These are phyloP conservation scores for Monosporozyma yasuniensis DNA, from an alignment of 805 yeast genomes.

Conservation along the genomic window DNA sequence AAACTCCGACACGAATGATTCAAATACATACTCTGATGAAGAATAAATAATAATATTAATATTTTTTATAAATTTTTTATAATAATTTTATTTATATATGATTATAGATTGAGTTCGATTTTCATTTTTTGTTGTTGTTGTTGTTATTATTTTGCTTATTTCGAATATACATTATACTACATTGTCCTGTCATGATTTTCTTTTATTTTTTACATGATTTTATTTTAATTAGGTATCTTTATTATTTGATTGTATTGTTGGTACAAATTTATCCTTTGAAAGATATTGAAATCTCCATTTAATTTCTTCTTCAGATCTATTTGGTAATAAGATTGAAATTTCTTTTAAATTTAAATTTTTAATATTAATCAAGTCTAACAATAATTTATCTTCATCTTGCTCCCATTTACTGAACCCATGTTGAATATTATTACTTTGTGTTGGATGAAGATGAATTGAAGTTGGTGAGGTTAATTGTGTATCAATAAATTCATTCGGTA, in stretches of 20 bases:
- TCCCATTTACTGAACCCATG: conserved; percentile 33
- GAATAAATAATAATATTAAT: not conserved
- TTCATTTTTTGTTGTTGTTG: too few relatives aligned
- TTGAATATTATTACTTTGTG: not conserved
- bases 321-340: conserved; percentile 60
- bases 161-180: not conserved
- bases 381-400: conserved; percentile 60
- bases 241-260: not conserved
- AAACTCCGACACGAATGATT: not conserved
- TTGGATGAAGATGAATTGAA: not conserved
- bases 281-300: conserved; percentile 40
- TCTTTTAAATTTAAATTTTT: conserved; percentile 60
- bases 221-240: not conserved
- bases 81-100: not conserved
- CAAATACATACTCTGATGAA: not conserved
- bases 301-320: conserved; percentile 65
- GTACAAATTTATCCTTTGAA: conserved; percentile 23
- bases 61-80: not conserved
- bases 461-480: not conserved
- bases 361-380: conserved; percentile 44
- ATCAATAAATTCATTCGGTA: conserved; percentile 5
- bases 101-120: not conserved
- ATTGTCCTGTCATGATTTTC: not conserved
- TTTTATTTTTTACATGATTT: not conserved
- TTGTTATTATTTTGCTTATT: not conserved